Conservation (phyloP, 345 rosid species). For the Linum usitatissimum region DNA sequence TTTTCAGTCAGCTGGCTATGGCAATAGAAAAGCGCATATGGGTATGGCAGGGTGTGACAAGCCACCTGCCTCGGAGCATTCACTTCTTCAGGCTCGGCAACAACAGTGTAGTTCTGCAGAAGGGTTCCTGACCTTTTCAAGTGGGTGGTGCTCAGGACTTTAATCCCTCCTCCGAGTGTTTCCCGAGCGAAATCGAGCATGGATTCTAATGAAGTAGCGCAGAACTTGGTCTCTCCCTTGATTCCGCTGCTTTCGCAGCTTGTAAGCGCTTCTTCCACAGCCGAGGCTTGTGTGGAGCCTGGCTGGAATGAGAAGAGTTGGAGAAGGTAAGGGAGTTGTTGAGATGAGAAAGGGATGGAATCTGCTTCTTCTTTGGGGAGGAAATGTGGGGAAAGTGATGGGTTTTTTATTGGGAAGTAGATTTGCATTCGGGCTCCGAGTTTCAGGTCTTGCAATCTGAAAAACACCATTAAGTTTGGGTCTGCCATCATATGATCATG, state of each 20-base stretch:
- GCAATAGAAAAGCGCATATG: conserved; percentile 31
- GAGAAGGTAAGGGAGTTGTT: conserved; percentile 20
- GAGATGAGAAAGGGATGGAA: conserved; percentile 14
- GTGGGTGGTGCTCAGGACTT: conserved; percentile 16
- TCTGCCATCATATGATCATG: neutral
- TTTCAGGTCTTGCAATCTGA: conserved; percentile 29
- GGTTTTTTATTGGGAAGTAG: conserved; percentile 23
- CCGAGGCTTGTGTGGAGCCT: conserved; percentile 8
- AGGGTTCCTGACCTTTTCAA: conserved; percentile 9
- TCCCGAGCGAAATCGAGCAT: conserved; percentile 29
- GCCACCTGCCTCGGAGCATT: conserved; percentile 25
- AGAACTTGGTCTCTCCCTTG: conserved; percentile 31
- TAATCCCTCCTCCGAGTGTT: conserved; percentile 17
- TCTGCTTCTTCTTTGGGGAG: conserved; percentile 27
- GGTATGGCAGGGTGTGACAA: conserved; percentile 32
- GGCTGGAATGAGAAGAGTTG: conserved; percentile 19
- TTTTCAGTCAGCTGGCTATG: conserved; percentile 26
- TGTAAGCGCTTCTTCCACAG: conserved; percentile 27
- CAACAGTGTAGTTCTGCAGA: conserved; percentile 28
- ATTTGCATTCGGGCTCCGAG: conserved; percentile 20
- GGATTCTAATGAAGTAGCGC: conserved; percentile 40
- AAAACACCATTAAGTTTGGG: conserved; percentile 21
- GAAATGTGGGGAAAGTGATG: conserved; percentile 23
- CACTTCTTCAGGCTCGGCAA: conserved; percentile 18
- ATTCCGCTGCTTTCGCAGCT: conserved; percentile 27